These are phyloP conservation scores for Saccharomycopsis vini DNA, from an alignment of 805 yeast species.

Conservation along the genomic window DNA sequence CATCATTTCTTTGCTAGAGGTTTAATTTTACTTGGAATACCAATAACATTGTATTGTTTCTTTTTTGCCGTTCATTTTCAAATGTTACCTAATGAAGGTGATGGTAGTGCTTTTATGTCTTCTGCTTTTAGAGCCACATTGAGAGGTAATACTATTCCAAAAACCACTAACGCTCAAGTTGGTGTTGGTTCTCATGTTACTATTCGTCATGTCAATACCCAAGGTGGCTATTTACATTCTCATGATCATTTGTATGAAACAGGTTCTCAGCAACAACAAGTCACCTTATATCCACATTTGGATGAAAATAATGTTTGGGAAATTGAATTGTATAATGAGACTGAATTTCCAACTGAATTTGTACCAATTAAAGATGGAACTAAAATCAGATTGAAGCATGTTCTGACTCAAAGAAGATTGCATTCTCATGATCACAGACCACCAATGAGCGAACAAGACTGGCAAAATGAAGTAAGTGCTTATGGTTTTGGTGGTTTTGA, in stretches of 20 bases:
- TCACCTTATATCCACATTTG: slow-evolving; percentile 71
- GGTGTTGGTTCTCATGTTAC: slow-evolving; percentile 65
- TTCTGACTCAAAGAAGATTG: slow-evolving; percentile 50
- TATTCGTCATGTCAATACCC: slow-evolving; percentile 58
- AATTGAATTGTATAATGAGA: slow-evolving; percentile 54
- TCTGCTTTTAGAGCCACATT: slow-evolving; percentile 63
- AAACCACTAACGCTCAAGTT: slow-evolving; percentile 50
- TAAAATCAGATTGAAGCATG: slow-evolving; percentile 60
- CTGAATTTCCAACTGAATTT: slow-evolving; percentile 48
- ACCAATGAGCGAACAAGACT: slow-evolving; percentile 63
- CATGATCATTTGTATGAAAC: slow-evolving; percentile 62
- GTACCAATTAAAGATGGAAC: slow-evolving; percentile 58
- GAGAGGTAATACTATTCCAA: slow-evolving; percentile 52
- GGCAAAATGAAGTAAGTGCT: slow-evolving; percentile 77
- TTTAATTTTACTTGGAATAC: slow-evolving; percentile 46
- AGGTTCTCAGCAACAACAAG: slow-evolving; percentile 79
- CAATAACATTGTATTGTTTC: slow-evolving; percentile 43
- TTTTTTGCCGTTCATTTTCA: slow-evolving; percentile 60
- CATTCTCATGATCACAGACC: slow-evolving; percentile 74
- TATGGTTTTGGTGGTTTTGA: slow-evolving; percentile 70
- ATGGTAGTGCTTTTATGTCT: slow-evolving; percentile 63
- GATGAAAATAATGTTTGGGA: slow-evolving; percentile 69
- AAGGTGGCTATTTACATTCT: slow-evolving; percentile 80
- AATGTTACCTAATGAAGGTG: slow-evolving; percentile 51
- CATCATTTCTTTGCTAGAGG: slow-evolving; percentile 46